Evolutionary conservation across 2,329 filamentous ascomycete genomes (phyloP), one percentile per base, ranked within the genome.

Genomic region (Diaporthe humulicola): DNA sequence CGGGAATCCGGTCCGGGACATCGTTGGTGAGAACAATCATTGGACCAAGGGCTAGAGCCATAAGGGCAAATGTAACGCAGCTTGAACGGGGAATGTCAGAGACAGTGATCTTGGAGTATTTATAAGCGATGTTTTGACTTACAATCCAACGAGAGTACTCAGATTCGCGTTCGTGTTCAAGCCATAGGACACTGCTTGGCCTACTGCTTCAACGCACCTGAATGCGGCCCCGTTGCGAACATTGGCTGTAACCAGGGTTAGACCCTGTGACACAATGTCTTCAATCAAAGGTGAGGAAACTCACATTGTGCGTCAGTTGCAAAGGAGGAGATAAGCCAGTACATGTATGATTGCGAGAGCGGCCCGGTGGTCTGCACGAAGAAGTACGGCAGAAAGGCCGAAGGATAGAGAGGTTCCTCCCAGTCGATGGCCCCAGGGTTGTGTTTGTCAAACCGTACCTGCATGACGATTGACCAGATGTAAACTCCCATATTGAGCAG

Each of bases 401-500:
- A 78, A 5, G 86, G 80, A 70, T 87, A 88, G 0, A 85, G 79
- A 1, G 77, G 74, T 7, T 87, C 85, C 25, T 86, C 82, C 86
- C 86, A 88, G 72, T 87, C 86, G 33, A 88, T 87, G 17, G 84
- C 80, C 2, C 85, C 85, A 0, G 86, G 86, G 57, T 82, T 77
- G 3, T 81, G 70, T 42, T 54, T 74, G 45, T 85, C 82, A 76
- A 88, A 88, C 28, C 78, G 79, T 12, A 79, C 79, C 76, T 88
- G 85, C 83, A 88, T 87, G 28, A 86, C 80, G 70, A 87, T 87
- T 1, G 86, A 87, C 86, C 86, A 88, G 74, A 87, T 85, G 70
- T 88, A 88, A 0, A 87, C 86, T n/a, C 84, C 86, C 6, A 85
- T 76, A 58, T 87, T 88, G 9, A 86, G 82, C n/a, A 85, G 78